Evolutionary conservation across 225 moss, liverwort and hornwort genomes (phyloP).

Genomic region (Physcomitrium patens): DNA sequence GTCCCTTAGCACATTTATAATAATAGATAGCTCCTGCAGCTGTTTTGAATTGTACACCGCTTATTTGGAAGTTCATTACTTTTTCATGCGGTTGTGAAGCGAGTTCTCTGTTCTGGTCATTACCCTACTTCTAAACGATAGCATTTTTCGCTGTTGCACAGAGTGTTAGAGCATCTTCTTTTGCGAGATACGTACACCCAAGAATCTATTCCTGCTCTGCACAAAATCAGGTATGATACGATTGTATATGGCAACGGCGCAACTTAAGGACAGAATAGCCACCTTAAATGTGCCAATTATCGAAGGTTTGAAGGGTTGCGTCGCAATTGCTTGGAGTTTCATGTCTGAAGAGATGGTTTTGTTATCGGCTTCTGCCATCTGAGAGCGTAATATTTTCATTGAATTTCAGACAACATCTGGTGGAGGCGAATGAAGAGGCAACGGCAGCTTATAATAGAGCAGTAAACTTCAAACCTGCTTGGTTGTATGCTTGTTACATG

Average conservation of each 20-base stretch:
- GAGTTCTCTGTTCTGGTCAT: neutral
- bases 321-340: neutral
- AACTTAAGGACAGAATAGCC: neutral
- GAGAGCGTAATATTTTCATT: neutral
- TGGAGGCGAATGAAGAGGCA: slow-evolving; percentile 95
- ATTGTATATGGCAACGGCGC: neutral
- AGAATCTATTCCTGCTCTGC: slow-evolving; percentile 95
- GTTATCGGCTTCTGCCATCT: neutral
- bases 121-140: neutral
- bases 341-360: neutral
- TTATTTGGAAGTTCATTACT: neutral
- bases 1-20: neutral
- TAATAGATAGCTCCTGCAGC: neutral
- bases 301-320: neutral
- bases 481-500: neutral
- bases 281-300: neutral
- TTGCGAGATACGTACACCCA: slow-evolving; percentile 96
- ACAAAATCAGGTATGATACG: slow-evolving; percentile 64
- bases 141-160: slow-evolving; percentile 31
- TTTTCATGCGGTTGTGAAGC: slow-evolving; percentile 1
- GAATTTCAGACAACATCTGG: slow-evolving; percentile 66
- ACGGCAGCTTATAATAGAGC: slow-evolving; percentile 94
- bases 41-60: neutral
- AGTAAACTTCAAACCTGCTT: slow-evolving; percentile 49
- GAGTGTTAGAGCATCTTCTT: slow-evolving; percentile 96